Conservation (phyloP, 2,329 filamentous ascomycete species). For the Ceratocystis albifundus region DNA sequence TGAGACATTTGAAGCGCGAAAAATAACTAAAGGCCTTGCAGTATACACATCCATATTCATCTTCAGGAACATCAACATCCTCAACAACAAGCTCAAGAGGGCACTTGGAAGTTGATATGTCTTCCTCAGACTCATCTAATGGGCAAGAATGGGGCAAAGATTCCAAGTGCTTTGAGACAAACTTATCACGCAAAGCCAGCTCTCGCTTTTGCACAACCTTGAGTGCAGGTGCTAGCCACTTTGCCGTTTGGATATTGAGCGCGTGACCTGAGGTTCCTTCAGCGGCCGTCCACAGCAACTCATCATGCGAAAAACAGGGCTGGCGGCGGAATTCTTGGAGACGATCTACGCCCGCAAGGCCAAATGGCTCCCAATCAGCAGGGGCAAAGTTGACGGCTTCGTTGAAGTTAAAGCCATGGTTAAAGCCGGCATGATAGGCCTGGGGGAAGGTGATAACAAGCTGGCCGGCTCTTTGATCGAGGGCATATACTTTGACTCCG, state of each 20-base stretch:
- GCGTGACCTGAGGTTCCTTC: slow-evolving; percentile 56
- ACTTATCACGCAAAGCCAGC: slow-evolving; percentile 52
- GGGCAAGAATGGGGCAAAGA: slow-evolving; percentile 43
- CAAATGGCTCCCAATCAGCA: slow-evolving; percentile 86
- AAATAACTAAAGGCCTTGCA: slow-evolving; percentile 90
- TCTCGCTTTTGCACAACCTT: slow-evolving; percentile 68
- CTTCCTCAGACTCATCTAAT: slow-evolving; percentile 30
- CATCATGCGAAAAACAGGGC: slow-evolving; percentile 95
- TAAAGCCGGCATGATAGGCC: slow-evolving; percentile 95
- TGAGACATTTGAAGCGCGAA: slow-evolving; percentile 77
- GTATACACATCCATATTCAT: slow-evolving; percentile 82
- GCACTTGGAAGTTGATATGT: slow-evolving; percentile 35
- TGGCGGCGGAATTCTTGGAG: slow-evolving; percentile 80
- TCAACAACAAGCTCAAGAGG: slow-evolving; percentile 52
- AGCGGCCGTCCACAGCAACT: slow-evolving; percentile 82
- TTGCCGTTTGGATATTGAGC: slow-evolving; percentile 73
- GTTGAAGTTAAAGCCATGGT: slow-evolving; percentile 98
- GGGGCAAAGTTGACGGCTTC: slow-evolving; percentile 98
- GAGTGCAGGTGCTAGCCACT: slow-evolving; percentile 85
- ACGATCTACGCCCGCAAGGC: slow-evolving; percentile 72
- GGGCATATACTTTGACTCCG: slow-evolving; percentile 80
- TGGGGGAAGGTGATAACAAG: slow-evolving; percentile 95
- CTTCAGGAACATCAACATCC: slow-evolving; percentile 69
- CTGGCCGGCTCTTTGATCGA: slow-evolving; percentile 93
- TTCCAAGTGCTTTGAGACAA: slow-evolving; percentile 54